Evolutionary conservation across 805 yeast species (phyloP).

Genomic region (Grigorovia jiainica): DNA sequence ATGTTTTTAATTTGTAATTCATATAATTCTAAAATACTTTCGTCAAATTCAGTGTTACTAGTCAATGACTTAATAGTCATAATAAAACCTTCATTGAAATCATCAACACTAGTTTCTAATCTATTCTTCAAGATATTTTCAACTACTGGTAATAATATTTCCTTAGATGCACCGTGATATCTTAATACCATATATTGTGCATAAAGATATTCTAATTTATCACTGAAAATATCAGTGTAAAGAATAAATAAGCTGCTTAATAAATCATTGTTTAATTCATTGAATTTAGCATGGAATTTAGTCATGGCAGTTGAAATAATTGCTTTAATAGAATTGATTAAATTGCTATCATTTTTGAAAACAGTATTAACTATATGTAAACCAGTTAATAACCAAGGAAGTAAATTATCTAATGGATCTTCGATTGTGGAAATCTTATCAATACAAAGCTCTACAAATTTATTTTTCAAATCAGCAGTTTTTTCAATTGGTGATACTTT

Average conservation of each 20-base stretch:
- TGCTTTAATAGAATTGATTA: background rate
- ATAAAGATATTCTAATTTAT: constrained; percentile 21
- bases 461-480: background rate
- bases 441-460: constrained; percentile 1
- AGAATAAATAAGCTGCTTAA: constrained; percentile 25
- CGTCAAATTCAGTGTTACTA: constrained; percentile 3
- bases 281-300: background rate
- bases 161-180: constrained; percentile 11
- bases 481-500: constrained; percentile 1
- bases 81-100: constrained; percentile 15
- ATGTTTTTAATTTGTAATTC: constrained; percentile 11
- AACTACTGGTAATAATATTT: constrained; percentile 10
- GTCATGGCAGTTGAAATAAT: constrained; percentile 3
- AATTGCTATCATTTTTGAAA: background rate
- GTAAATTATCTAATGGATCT: background rate
- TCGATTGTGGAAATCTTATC: background rate
- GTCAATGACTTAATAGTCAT: constrained; percentile 9
- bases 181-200: constrained; percentile 31
- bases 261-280: constrained; percentile 7
- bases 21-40: constrained; percentile 16
- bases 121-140: background rate
- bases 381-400: constrained; percentile 28
- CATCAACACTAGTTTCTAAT: background rate
- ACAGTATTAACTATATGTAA: constrained; percentile 16
- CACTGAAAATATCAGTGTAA: constrained; percentile 10